Base-by-base conservation (phyloP, 306 rosid genomes). In the Phaseolus lunatus region DNA sequence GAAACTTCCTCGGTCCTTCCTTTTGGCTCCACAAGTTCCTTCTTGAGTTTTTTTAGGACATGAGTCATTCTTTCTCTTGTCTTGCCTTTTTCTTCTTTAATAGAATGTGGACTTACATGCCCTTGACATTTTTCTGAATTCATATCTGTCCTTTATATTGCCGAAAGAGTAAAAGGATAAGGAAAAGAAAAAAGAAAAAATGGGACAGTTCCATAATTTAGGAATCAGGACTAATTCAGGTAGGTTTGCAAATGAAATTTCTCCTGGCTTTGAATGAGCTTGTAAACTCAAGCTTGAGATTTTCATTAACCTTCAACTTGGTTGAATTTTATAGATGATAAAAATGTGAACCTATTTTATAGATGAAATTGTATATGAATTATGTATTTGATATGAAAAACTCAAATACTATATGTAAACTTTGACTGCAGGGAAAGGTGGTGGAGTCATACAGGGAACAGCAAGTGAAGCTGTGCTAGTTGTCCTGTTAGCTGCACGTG, bases 401-500 rank as follows among this genome's bases (percentile, higher is more conserved):
- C 20, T 48, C 24, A n/a, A 67, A 53, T 63, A 15, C 24, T 52
- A 27, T 19, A 49, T 39, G 49, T 67, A 78, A 62, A 63, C 78
- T 61, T 81, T 72, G 77, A 71, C 66, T 94, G 81, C 86, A 94
- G 97, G 96, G 58, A 71, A 84, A 77, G 98, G 97, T 61, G 98
- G 96, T 76, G 97, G 98, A 83, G 97, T 94, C 27, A 94, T 94
- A 67, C 98, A 92, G 82, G 98, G 98, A 53, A 90, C 98, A 52
- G 97, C 98, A 23, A 94, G 98, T 87, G 98, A 94, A 83, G 97
- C 98, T 76, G 85, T 85, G 66, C 86, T 94, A n/a, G 97, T 94
- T 82, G 98, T 92, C 56, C 64, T 94, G 73, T 45, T 94, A 84
- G 96, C 98, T 15, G 97, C 96, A n/a, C 98, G 96, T 56, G 97